These are phyloP conservation scores for Handroanthus guayacan DNA, from an alignment of 257 asterid genomes.

Conservation along the genomic window DNA sequence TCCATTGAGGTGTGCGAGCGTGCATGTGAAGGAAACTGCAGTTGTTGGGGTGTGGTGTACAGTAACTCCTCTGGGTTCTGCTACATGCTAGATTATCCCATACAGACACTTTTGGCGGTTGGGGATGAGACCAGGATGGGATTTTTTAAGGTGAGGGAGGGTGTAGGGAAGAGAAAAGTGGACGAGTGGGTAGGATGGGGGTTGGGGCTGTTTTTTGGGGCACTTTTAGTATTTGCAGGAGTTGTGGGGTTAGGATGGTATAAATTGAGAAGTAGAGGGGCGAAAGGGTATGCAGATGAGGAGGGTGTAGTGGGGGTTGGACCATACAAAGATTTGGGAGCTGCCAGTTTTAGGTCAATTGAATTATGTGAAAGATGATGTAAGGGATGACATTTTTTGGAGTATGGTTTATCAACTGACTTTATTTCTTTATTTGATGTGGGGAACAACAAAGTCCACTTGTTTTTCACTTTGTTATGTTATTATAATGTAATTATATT, in stretches of 20 bases:
- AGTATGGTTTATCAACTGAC: conserved; percentile 28
- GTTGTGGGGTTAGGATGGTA: conserved; percentile 56
- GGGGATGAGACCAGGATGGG: conserved; percentile 77
- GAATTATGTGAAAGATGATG: conserved; percentile 78
- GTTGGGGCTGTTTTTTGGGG: conserved; percentile 66
- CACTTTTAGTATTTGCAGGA: conserved; percentile 58
- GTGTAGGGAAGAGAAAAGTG: conserved; percentile 51
- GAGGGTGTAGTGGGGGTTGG: conserved; percentile 69
- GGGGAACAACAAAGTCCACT: conserved; percentile 37
- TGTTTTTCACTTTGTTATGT: background rate
- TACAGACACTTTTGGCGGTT: conserved; percentile 59
- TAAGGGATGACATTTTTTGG: conserved; percentile 61
- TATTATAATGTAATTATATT: too few relatives aligned
- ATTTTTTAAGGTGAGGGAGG: conserved; percentile 75
- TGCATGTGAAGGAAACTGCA: conserved; percentile 68
- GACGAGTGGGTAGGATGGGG: conserved; percentile 55
- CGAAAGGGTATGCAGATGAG: conserved; percentile 57
- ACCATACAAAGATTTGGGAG: conserved; percentile 82
- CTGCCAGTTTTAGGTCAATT: conserved; percentile 89
- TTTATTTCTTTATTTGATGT: conserved; percentile 28
- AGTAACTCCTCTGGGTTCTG: conserved; percentile 91
- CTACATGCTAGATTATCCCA: conserved; percentile 75
- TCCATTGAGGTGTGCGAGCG: conserved; percentile 61
- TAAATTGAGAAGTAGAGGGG: conserved; percentile 59
- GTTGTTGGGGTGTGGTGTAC: conserved; percentile 93